A percentile compares a stretch with the other conserved stretches of the same genome.
phyloP scores from a whole-genome alignment of 1,139 yeast genomes.

The Taphrina pruni region DNA sequence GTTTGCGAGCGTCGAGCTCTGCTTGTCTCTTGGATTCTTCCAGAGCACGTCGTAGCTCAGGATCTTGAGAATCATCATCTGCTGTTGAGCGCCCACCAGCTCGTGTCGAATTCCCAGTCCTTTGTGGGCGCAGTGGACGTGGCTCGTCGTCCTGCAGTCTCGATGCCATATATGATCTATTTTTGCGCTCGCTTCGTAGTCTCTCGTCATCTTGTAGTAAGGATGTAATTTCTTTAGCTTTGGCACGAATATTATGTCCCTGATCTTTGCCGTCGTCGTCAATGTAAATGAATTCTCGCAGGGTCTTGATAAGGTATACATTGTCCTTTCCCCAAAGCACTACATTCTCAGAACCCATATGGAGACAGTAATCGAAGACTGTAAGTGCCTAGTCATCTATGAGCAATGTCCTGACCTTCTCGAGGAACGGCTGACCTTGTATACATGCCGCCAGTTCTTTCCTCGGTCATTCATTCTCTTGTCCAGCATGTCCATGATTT shows the following conservation, averaged over 20 bases:
- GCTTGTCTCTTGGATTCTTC: slow-evolving; percentile 85
- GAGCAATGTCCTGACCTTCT: not conserved
- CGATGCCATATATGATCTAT: slow-evolving; percentile 46
- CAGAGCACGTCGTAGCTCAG: slow-evolving; percentile 80
- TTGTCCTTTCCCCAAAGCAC: slow-evolving; percentile 95
- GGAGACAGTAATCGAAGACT: slow-evolving; percentile 82
- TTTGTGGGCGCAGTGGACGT: slow-evolving; percentile 36
- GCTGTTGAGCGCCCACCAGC: slow-evolving; percentile 24
- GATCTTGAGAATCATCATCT: slow-evolving; percentile 64
- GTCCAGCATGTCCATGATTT: slow-evolving; percentile 94
- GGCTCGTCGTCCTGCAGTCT: slow-evolving; percentile 43
- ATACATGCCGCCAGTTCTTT: slow-evolving; percentile 96
- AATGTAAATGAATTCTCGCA: slow-evolving; percentile 84
- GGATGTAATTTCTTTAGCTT: slow-evolving; percentile 87
- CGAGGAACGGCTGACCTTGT: slow-evolving; percentile 57
- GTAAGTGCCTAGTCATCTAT: slow-evolving; percentile 62
- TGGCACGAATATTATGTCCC: slow-evolving; percentile 86
- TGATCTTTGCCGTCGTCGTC: slow-evolving; percentile 85
- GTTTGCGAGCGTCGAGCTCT: slow-evolving; percentile 75
- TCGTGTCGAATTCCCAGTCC: slow-evolving; percentile 32
- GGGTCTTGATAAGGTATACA: slow-evolving; percentile 83
- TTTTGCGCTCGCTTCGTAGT: slow-evolving; percentile 69
- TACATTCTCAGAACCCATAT: slow-evolving; percentile 87
- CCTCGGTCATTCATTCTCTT: slow-evolving; percentile 94
- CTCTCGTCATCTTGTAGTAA: slow-evolving; percentile 84